Percentiles rank a stretch among this genome's conserved stretches.
Conservation (phyloP, 192 early-diverging fungal species). For the Coemansia sp. region DNA sequence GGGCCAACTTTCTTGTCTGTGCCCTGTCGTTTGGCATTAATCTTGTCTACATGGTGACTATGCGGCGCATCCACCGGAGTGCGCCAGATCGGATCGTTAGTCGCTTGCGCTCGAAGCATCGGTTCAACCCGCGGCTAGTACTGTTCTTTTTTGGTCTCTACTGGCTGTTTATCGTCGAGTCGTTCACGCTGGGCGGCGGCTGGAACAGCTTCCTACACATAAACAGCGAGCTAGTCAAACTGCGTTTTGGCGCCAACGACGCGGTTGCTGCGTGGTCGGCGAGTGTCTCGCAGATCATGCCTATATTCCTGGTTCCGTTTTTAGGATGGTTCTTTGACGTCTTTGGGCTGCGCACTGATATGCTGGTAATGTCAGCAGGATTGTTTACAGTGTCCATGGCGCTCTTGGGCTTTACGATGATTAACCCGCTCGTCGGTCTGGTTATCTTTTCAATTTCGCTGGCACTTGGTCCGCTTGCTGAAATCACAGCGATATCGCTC, state of each 20-base stretch:
- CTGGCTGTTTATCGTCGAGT: conserved; percentile 64
- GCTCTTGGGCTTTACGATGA: conserved; percentile 62
- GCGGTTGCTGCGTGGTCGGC: conserved; percentile 66
- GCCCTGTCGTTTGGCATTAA: conserved; percentile 71
- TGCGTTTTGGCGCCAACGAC: conserved; percentile 67
- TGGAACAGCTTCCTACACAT: conserved; percentile 73
- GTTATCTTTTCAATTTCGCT: conserved; percentile 62
- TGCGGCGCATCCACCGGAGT: conserved; percentile 46
- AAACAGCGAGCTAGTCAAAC: conserved; percentile 73
- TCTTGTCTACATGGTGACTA: conserved; percentile 64
- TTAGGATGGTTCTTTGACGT: conserved; percentile 72
- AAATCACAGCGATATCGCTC: conserved; percentile 65
- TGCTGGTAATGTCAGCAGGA: conserved; percentile 40
- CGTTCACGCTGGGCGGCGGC: conserved; percentile 62
- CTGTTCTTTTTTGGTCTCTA: conserved; percentile 62
- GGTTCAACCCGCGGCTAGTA: conserved; percentile 60
- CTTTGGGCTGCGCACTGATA: conserved; percentile 62
- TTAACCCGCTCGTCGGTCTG: conserved; percentile 60
- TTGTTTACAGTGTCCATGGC: conserved; percentile 43
- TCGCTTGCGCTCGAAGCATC: conserved; percentile 51
- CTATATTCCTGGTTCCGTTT: conserved; percentile 70
- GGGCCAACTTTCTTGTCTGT: conserved; percentile 69
- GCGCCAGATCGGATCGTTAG: conserved; percentile 23
- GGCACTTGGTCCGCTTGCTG: conserved; percentile 62
- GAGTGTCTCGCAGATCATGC: conserved; percentile 68